Conservation (phyloP, 2,329 filamentous ascomycete species). For the Colletotrichum salicis region DNA sequence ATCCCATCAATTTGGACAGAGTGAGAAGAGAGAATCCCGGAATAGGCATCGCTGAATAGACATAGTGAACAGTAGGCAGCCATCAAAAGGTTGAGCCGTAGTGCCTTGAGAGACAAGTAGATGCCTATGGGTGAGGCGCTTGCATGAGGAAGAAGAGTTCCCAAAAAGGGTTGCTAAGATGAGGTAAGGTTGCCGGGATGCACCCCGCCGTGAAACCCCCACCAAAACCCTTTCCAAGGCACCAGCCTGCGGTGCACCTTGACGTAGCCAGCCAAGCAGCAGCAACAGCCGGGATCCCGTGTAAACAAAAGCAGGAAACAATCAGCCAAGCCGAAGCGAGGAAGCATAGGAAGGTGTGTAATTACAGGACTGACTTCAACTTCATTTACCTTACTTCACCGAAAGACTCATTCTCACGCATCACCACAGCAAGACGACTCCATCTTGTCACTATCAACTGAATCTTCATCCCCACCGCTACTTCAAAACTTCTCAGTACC, state of each 20-base stretch:
- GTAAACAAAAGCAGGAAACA: conserved; percentile 32
- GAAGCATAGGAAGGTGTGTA: neutral
- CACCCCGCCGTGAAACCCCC: conserved; percentile 27
- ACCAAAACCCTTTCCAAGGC: conserved; percentile 28
- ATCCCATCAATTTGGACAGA: neutral
- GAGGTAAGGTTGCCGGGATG: conserved; percentile 24
- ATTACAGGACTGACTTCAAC: neutral
- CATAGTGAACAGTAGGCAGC: neutral
- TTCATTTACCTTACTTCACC: neutral
- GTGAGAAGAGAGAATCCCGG: neutral
- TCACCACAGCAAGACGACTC: neutral
- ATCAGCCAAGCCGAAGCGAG: conserved; percentile 4
- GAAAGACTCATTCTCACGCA: neutral
- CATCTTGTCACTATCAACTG: neutral
- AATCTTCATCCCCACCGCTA: neutral
- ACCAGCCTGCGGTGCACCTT: conserved; percentile 16
- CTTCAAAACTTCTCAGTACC: neutral
- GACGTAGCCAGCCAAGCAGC: conserved; percentile 33
- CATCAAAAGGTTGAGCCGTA: neutral
- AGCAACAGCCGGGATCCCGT: conserved; percentile 20
- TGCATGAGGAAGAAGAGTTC: neutral
- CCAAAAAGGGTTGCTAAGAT: conserved; percentile 38
- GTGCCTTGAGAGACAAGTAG: neutral
- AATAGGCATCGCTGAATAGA: neutral
- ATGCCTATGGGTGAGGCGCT: neutral